Conservation (phyloP, 202 grass and related monocot genomes). For the Carex arenaria region DNA sequence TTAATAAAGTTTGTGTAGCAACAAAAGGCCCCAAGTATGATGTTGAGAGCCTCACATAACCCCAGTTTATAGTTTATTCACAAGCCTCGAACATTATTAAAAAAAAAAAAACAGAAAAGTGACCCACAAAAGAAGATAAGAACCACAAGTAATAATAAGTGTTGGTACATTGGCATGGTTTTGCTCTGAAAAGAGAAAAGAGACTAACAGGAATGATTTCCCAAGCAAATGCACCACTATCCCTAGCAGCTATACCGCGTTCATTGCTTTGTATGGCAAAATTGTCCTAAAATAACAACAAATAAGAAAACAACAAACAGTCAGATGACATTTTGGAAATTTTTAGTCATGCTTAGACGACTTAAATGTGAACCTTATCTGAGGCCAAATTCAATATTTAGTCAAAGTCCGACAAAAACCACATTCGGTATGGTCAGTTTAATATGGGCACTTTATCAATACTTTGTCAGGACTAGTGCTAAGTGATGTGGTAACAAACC, state of each 20-base stretch:
- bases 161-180: background rate
- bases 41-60: background rate
- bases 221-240: conserved; percentile 81
- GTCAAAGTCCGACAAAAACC: background rate
- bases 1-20: background rate
- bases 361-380: background rate
- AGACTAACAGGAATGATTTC: conserved; percentile 75
- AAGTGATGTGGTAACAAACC: background rate
- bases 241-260: conserved; percentile 75
- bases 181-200: background rate
- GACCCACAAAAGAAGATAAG: background rate
- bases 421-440: background rate
- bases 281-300: conserved; percentile 46
- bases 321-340: background rate
- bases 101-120: background rate
- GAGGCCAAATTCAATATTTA: background rate
- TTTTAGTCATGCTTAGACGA: background rate
- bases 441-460: background rate
- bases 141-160: background rate
- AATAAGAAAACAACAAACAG: background rate
- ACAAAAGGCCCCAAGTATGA: background rate
- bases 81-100: background rate
- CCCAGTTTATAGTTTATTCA: background rate
- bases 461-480: background rate
- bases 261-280: conserved; percentile 94